Evolutionary conservation across 2,329 filamentous ascomycete species (phyloP).

Genomic region (Niveomyces coronatus): DNA sequence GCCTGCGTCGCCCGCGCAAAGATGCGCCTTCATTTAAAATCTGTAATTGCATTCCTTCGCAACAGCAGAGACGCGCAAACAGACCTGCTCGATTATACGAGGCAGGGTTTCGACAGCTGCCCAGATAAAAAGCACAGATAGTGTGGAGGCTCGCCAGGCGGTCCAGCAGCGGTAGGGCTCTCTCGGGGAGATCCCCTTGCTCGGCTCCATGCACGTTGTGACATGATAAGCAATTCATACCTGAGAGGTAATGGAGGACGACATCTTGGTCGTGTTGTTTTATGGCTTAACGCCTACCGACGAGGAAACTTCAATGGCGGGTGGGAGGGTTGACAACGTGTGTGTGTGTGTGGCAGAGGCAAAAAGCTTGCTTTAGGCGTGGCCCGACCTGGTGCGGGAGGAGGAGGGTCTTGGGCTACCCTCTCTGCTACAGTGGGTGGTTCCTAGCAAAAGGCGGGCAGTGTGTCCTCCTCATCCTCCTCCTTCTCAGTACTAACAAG

Average conservation of each 20-base stretch:
- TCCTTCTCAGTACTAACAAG: no score
- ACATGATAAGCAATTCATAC: constrained; percentile 27
- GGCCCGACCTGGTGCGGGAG: constrained; percentile 27
- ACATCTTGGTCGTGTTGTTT: constrained; percentile 45
- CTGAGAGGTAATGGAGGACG: constrained; percentile 44
- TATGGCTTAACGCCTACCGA: constrained; percentile 40
- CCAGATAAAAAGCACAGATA: no score
- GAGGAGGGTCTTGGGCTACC: constrained; percentile 13
- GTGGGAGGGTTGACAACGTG: constrained; percentile 20
- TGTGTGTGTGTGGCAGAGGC: constrained; percentile 19
- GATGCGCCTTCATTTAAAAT: not conserved
- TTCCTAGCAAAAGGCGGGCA: no score
- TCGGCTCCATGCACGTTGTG: not conserved
- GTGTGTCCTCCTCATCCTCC: no score
- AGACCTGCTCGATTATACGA: no score
- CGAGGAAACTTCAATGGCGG: constrained; percentile 25
- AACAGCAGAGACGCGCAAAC: no score
- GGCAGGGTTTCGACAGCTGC: constrained; percentile 1
- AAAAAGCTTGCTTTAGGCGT: constrained; percentile 23
- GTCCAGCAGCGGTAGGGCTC: no score
- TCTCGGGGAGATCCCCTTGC: no score
- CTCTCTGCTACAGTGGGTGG: no score
- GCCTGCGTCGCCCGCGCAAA: not conserved
- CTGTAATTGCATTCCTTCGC: no score
- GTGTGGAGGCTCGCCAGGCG: no score